Base-by-base conservation (phyloP, 495 filamentous ascomycete genomes). In the Xylaria bambusicola region DNA sequence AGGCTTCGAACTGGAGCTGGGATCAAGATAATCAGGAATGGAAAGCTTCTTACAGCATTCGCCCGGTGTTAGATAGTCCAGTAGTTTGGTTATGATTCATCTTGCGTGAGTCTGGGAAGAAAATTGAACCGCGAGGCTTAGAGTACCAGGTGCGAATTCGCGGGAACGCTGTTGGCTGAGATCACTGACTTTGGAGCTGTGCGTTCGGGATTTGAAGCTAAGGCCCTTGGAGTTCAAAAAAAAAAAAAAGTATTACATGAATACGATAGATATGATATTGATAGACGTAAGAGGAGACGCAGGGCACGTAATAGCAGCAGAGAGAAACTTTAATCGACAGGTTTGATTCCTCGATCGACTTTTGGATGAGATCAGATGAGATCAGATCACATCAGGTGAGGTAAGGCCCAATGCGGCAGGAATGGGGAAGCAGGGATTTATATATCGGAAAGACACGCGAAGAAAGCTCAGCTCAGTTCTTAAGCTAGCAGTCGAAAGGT, bases 371-470 rank as follows among this genome's bases (percentile, higher is more conserved):
- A 20, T 36, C 33, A 41, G 55, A 38, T 49, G 15, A 40, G 3
- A 27, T 46, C 40, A 45, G 53, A 21, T 56, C 53, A 56, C 17
- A 9, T 53, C 51, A 56, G 41, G 42, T 46, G 15, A 41, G 53
- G 42, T 35, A 8, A 41, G 53, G 42, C 24, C 26, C 5, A 23
- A 41, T 8, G 36, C 33, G 17, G 18, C 17, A 6, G 3, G 23
- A 24, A 27, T 9, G 24, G 24, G 8, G 15, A 17, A 40, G 33
- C 24, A 27, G 24, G 20, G 27, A 46, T 40, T 46, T 21, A 47
- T 47, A 47, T 56, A 45, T 27, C 26, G 29, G 53, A 7, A n/a
- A 35, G 45, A 45, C 15, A 56, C 41, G 35, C n/a, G n/a, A n/a
- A 44, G 42, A 44, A 35, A 29, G 40, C 13, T n/a, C 18, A 36